Percentiles rank a stretch among this genome's conserved stretches.
Conservation (phyloP, 163 green algal genomes). For the Volvox carteri region DNA sequence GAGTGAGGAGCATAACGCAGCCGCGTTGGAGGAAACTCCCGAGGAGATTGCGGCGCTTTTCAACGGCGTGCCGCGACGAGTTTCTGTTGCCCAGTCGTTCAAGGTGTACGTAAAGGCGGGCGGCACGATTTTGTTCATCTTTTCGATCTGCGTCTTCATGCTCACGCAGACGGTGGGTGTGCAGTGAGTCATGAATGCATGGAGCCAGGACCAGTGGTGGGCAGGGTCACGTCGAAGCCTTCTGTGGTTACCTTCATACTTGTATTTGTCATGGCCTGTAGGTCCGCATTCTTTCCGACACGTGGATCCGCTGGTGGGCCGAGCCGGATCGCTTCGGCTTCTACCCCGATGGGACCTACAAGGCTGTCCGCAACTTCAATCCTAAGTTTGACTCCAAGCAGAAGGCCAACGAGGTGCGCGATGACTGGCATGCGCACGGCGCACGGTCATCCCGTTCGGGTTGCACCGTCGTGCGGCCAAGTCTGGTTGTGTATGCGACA, state of each 20-base stretch:
- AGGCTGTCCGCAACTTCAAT: not conserved
- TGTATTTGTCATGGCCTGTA: too few species aligned
- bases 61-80: constrained; percentile 63
- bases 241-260: too few species aligned
- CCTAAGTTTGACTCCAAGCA: not conserved
- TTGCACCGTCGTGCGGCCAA: too few species aligned
- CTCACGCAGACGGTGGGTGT: constrained; percentile 63
- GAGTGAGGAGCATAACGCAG: constrained; percentile 41
- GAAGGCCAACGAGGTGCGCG: constrained; percentile 28
- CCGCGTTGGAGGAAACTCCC: constrained; percentile 38
- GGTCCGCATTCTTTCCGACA: constrained; percentile 59
- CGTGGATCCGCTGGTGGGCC: constrained; percentile 60
- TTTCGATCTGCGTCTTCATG: constrained; percentile 64
- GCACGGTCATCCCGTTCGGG: too few species aligned
- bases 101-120: constrained; percentile 63
- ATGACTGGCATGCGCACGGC: too few species aligned
- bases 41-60: constrained; percentile 66
- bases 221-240: too few species aligned
- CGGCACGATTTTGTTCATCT: constrained; percentile 52
- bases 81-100: constrained; percentile 32
- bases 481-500: too few species aligned
- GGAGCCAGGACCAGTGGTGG: too few species aligned
- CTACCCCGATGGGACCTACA: constrained; percentile 30
- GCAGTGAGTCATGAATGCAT: too few species aligned
- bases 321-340: constrained; percentile 37